Evolutionary conservation across 176 grass and related monocot species (phyloP).

Genomic region (Stipa capillata): DNA sequence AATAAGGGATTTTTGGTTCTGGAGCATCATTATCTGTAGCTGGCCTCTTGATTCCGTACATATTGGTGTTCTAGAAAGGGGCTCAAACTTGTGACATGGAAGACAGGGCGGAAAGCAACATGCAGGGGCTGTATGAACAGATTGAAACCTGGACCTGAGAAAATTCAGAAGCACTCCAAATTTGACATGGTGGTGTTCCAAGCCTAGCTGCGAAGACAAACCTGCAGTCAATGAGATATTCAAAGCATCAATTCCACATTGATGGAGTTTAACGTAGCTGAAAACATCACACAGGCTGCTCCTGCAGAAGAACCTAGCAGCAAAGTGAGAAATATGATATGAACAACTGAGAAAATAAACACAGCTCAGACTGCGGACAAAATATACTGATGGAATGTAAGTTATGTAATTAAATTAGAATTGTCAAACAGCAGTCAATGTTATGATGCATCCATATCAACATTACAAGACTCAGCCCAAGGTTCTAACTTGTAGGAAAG

Average conservation of each 20-base stretch:
- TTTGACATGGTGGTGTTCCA: background rate
- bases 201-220: background rate
- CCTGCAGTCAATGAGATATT: constrained; percentile 6
- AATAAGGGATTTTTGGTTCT: background rate
- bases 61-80: constrained; percentile 7
- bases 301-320: background rate
- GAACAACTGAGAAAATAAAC: background rate
- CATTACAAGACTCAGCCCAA: background rate
- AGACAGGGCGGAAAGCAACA: background rate
- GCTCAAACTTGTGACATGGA: background rate
- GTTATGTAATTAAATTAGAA: background rate
- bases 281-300: background rate
- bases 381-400: background rate
- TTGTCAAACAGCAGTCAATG: background rate
- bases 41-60: background rate
- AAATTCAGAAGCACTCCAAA: background rate
- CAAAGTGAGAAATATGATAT: background rate
- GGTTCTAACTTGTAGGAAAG: background rate
- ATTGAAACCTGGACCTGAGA: constrained; percentile 18
- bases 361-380: background rate
- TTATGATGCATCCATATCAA: background rate
- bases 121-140: background rate
- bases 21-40: background rate
- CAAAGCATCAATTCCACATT: constrained; percentile 3
- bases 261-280: background rate